phyloP scores from a whole-genome alignment of 2,329 filamentous ascomycete species.

The Trichoderma simmonsii region DNA sequence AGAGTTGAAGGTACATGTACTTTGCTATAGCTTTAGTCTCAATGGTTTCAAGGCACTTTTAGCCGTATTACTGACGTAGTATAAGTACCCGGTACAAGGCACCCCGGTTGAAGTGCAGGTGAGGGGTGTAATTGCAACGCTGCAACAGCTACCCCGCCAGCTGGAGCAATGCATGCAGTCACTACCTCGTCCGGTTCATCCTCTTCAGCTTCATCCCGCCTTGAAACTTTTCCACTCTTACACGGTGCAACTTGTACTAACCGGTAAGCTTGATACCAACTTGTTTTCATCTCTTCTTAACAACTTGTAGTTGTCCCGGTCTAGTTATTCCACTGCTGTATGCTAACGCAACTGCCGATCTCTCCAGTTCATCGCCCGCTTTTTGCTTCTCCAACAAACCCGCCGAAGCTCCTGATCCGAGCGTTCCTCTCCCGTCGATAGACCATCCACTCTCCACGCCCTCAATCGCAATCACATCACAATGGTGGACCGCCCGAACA shows the following conservation, averaged over 20 bases:
- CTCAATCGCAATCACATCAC: slow-evolving; percentile 9
- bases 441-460: background rate
- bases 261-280: background rate
- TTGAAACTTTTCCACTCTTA: background rate
- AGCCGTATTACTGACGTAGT: background rate
- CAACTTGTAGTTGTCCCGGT: no score
- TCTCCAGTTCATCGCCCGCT: background rate
- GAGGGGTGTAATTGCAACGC: background rate
- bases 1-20: background rate
- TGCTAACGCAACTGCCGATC: background rate
- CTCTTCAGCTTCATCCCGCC: background rate
- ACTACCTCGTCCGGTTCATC: background rate
- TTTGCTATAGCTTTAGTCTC: accelerated
- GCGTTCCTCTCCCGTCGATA: background rate
- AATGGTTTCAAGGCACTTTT: no score
- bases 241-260: background rate
- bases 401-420: background rate
- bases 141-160: slow-evolving; percentile 21
- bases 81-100: background rate
- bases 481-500: slow-evolving; percentile 83
- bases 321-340: background rate
- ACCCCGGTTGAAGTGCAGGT: background rate
- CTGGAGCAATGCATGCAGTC: slow-evolving; percentile 8
- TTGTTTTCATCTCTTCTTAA: background rate
- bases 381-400: background rate